phyloP scores from a whole-genome alignment of 2,329 filamentous ascomycete species.

The Phialophora tarda region DNA sequence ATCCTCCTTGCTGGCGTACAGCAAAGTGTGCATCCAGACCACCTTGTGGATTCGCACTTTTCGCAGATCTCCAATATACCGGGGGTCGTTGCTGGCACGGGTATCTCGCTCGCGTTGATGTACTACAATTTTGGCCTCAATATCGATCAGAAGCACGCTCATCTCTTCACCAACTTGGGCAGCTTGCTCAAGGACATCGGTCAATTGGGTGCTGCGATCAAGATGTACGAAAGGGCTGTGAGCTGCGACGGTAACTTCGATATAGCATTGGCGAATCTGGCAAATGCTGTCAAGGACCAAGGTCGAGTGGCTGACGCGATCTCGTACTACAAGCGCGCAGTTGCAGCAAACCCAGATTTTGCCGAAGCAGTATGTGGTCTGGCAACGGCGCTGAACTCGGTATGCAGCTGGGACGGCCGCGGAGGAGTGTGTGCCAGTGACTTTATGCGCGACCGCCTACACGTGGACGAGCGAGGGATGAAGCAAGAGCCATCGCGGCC shows the following conservation, averaged over 20 bases:
- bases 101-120: conserved; percentile 81
- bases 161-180: conserved; percentile 94
- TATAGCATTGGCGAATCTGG: conserved; percentile 93
- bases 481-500: conserved; percentile 72
- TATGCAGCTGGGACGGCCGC: conserved; percentile 90
- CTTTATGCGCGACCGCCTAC: conserved; percentile 84
- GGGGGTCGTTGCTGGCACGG: conserved; percentile 83
- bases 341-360: conserved; percentile 91
- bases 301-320: conserved; percentile 93
- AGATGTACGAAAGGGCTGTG: conserved; percentile 96
- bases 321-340: conserved; percentile 85
- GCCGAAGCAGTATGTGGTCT: conserved; percentile 96
- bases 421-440: conserved; percentile 79
- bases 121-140: conserved; percentile 95
- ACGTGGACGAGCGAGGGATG: conserved; percentile 84
- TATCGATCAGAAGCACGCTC: conserved; percentile 86
- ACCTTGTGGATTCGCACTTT: conserved; percentile 42
- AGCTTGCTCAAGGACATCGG: conserved; percentile 96
- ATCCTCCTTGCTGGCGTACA: conserved; percentile 96
- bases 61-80: conserved; percentile 52
- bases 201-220: conserved; percentile 86
- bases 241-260: conserved; percentile 92
- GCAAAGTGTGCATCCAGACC: conserved; percentile 60
- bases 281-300: conserved; percentile 97
- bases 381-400: conserved; percentile 92